A percentile compares a stretch with the other conserved stretches of the same genome.
phyloP scores from a whole-genome alignment of 371 early-diverging fungal genomes.

The Mortierella sp. region DNA sequence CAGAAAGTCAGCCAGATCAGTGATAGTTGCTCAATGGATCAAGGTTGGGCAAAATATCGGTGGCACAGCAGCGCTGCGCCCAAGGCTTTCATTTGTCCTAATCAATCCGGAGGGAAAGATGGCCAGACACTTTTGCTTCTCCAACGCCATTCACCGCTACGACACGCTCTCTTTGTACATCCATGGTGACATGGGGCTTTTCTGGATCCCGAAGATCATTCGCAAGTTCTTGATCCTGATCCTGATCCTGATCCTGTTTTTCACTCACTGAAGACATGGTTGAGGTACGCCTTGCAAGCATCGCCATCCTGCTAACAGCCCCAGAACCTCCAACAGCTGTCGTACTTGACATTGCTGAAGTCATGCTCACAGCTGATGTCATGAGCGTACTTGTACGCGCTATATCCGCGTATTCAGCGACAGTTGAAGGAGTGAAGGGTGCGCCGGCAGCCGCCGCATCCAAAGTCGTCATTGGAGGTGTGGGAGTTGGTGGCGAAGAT shows the following conservation, averaged over 20 bases:
- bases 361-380: slow-evolving; percentile 14
- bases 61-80: too few relatives aligned
- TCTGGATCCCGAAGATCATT: too few relatives aligned
- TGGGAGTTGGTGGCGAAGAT: too few relatives aligned
- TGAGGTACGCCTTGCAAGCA: slow-evolving; percentile 2
- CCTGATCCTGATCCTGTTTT: neutral
- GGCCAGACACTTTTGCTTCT: neutral
- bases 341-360: slow-evolving; percentile 14
- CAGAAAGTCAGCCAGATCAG: too few relatives aligned
- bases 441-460: too few relatives aligned
- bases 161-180: too few relatives aligned
- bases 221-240: neutral
- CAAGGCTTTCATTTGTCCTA: slow-evolving; percentile 3
- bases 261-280: slow-evolving; percentile 22
- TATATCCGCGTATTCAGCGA: slow-evolving; percentile 2
- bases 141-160: neutral
- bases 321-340: slow-evolving; percentile 5
- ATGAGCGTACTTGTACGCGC: neutral
- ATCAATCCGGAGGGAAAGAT: slow-evolving; percentile 26
- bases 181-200: too few relatives aligned
- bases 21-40: too few relatives aligned
- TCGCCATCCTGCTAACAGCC: slow-evolving; percentile 8
- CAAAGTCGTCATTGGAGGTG: neutral
- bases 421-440: neutral
- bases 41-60: too few relatives aligned